Evolutionary conservation across 1,284 basidiomycete genomes (phyloP).

Genomic region (Taiwanofungus camphoratus): DNA sequence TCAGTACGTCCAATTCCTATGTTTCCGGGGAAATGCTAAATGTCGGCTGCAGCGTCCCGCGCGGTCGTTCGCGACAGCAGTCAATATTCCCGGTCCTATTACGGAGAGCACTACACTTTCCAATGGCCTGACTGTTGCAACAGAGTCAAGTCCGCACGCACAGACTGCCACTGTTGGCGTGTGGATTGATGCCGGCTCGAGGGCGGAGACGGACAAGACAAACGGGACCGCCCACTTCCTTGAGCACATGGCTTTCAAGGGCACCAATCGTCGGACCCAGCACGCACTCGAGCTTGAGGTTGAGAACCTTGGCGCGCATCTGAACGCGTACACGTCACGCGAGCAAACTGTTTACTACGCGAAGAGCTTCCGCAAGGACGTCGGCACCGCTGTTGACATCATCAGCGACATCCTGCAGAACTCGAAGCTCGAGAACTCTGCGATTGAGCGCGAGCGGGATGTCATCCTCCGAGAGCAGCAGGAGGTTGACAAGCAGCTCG

Average conservation of each 20-base stretch:
- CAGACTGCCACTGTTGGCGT: constrained; percentile 98
- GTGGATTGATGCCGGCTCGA: constrained; percentile 98
- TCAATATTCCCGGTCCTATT: constrained; percentile 61
- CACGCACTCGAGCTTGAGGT: constrained; percentile 95
- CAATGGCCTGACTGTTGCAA: constrained; percentile 91
- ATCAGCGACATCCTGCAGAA: constrained; percentile 98
- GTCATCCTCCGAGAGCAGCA: constrained; percentile 98
- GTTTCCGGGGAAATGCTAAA: background rate
- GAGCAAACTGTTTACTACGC: constrained; percentile 99
- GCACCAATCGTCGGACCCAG: constrained; percentile 87
- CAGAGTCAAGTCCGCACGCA: constrained; percentile 89
- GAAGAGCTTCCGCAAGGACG: constrained; percentile 97
- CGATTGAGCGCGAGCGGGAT: constrained; percentile 95
- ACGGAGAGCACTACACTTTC: constrained; percentile 86
- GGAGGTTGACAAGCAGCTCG: constrained; percentile 97
- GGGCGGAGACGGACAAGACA: constrained; percentile 91
- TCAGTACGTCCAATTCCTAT: constrained; percentile 35
- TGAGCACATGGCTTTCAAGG: constrained; percentile 97
- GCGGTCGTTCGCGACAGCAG: constrained; percentile 67
- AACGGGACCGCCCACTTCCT: constrained; percentile 99
- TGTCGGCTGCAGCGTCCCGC: constrained; percentile 29
- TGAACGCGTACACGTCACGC: constrained; percentile 98
- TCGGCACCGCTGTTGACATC: constrained; percentile 89
- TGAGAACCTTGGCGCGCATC: constrained; percentile 95
- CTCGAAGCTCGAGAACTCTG: constrained; percentile 86